Evolutionary conservation across 1,139 yeast species (phyloP), one percentile per base, ranked within the genome.

Genomic region (Magnusiomyces fungicola): DNA sequence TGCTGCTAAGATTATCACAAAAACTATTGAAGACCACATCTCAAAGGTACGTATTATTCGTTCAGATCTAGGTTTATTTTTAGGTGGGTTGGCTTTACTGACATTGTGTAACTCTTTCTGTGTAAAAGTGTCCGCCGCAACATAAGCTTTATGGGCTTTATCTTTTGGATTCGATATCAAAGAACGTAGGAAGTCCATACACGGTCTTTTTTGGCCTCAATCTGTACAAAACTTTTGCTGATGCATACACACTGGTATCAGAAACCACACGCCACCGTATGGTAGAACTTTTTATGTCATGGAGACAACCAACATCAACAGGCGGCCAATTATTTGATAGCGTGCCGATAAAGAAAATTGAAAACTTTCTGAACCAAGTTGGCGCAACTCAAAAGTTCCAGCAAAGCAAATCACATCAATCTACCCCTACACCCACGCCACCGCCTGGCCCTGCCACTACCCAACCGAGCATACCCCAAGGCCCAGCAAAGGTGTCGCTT

Each of bases 91-190:
- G n/a, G n/a, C n/a, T 9, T 32, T 37, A 3, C 40, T 40, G 22
- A 25, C 39, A 12, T 30, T 24, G 10, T 23, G 10, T 10, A n/a
- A n/a, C n/a, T n/a, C n/a, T n/a, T n/a, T 39, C 41, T 38, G 47
- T 30, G 18, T 41, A 43, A 16, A 49, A 64, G 64, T 77, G 82
- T 55, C 75, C 86, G 3, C 97, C 97, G 1, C 77, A 78, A 21
- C 90, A 87, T 58, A 92, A 92, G 67, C 73, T 92, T 49, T 92
- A 79, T 60, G 81, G 94, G 3, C 73, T 92, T 56, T 92, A 90
- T 63, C 74, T 90, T 46, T 69, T 92, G 51, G 98, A 92, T 65
- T 89, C 97, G n/a, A 84, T 92, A 44, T 85, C 95, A 67, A 92
- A 92, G 67, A 86, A 83, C 58, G 83, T 88, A 22, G 97, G 97